phyloP scores from a whole-genome alignment of 352 stramenopile species.

The Pythium vanterpoolii region DNA sequence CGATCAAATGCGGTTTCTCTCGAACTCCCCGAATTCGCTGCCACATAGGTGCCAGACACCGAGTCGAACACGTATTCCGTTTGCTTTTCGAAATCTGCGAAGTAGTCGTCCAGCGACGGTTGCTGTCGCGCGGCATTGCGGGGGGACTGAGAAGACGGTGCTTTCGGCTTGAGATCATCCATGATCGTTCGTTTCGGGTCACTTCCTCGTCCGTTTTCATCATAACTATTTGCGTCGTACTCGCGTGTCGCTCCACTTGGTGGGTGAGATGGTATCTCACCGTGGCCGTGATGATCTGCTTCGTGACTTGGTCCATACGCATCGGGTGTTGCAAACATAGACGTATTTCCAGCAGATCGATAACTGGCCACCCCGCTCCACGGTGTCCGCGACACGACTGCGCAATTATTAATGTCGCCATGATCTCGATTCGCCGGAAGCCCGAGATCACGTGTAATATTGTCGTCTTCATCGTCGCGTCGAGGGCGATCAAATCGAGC shows the following conservation, averaged over 20 bases:
- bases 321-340: constrained; percentile 7
- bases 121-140: neutral
- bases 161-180: constrained; percentile 40
- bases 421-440: neutral
- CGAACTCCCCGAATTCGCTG: constrained; percentile 8
- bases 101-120: constrained; percentile 63
- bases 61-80: constrained; percentile 79
- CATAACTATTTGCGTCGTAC: neutral
- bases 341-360: neutral
- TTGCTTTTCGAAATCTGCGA: constrained; percentile 69
- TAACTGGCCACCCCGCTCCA: constrained; percentile 19
- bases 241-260: neutral
- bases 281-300: neutral
- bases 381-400: neutral
- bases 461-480: constrained; percentile 30
- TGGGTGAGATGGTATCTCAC: neutral
- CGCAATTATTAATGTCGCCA: neutral
- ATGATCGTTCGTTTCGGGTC: constrained; percentile 42
- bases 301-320: neutral
- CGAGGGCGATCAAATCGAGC: constrained; percentile 50
- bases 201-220: constrained; percentile 19
- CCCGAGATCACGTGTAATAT: constrained; percentile 6
- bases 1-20: neutral
- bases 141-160: neutral
- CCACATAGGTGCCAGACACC: constrained; percentile 51